phyloP scores from a whole-genome alignment of 441 rosid species.

The Iberis amara region DNA sequence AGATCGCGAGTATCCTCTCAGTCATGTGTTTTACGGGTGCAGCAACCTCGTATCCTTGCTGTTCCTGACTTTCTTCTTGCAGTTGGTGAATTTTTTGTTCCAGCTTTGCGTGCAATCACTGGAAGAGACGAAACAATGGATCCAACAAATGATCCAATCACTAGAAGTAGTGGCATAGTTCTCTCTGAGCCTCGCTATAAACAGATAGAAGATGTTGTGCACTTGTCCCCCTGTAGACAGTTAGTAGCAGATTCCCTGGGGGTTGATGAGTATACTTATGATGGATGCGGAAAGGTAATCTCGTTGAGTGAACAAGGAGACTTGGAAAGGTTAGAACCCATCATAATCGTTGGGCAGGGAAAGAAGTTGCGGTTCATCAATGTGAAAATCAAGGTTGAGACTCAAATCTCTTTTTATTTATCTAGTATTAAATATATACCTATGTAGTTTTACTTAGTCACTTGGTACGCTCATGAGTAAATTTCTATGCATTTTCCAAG shows the following conservation, averaged over 20 bases:
- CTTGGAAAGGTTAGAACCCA: constrained; percentile 52
- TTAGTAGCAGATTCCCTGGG: constrained; percentile 77
- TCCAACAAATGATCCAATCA: constrained; percentile 90
- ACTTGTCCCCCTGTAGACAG: constrained; percentile 74
- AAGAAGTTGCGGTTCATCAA: constrained; percentile 86
- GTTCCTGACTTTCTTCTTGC: constrained; percentile 98
- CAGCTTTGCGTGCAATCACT: constrained; percentile 78
- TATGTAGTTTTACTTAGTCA: constrained; percentile 2
- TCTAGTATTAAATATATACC: constrained; percentile 5
- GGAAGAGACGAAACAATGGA: constrained; percentile 93
- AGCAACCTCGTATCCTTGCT: constrained; percentile 94
- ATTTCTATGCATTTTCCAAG: constrained; percentile 9
- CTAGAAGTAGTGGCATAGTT: constrained; percentile 59
- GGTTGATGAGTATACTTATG: constrained; percentile 80
- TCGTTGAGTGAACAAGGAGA: constrained; percentile 52
- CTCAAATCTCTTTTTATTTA: constrained; percentile 21
- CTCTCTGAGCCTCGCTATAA: constrained; percentile 61
- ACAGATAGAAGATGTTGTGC: constrained; percentile 79
- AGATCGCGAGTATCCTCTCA: constrained; percentile 90
- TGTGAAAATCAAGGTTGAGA: constrained; percentile 78
- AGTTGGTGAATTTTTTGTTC: constrained; percentile 93
- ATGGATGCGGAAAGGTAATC: constrained; percentile 83
- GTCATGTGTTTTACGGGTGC: constrained; percentile 80
- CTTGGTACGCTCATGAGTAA: constrained; percentile 6
- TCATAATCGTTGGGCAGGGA: constrained; percentile 83